Conservation (phyloP, 257 asterid genomes). For the Rauvolfia tetraphylla region DNA sequence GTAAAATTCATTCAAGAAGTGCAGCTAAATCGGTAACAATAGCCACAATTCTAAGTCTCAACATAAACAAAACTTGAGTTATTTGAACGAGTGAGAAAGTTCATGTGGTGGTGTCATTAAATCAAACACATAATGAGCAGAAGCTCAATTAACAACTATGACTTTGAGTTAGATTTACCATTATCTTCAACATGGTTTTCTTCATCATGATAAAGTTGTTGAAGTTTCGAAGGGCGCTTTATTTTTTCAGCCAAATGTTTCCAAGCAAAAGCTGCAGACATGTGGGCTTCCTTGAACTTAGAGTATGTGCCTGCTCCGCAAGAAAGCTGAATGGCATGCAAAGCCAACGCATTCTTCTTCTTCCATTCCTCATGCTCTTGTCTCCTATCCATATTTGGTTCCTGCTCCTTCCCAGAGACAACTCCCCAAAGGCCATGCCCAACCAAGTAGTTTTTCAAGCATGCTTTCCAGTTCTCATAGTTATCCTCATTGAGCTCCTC, state of each 20-base stretch:
- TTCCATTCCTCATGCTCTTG: slow-evolving; percentile 36
- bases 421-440: slow-evolving; percentile 47
- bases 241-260: slow-evolving; percentile 32
- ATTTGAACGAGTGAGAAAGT: neutral
- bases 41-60: neutral
- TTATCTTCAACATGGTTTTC: slow-evolving; percentile 4
- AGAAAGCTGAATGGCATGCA: slow-evolving; percentile 42
- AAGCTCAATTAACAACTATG: neutral
- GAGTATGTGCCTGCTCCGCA: slow-evolving; percentile 35
- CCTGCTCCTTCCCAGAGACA: slow-evolving; percentile 32
- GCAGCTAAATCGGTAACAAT: neutral
- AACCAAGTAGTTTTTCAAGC: slow-evolving; percentile 35
- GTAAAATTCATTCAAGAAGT: neutral
- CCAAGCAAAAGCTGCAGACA: slow-evolving; percentile 33
- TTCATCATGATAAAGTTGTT: slow-evolving; percentile 7
- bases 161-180: slow-evolving; percentile 9
- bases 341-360: slow-evolving; percentile 37
- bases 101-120: neutral
- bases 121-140: neutral
- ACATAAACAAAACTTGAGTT: neutral
- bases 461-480: slow-evolving; percentile 37
- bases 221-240: neutral
- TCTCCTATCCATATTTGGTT: slow-evolving; percentile 22
- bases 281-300: slow-evolving; percentile 30
- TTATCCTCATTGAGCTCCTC: slow-evolving; percentile 38